Evolutionary conservation across 768 basidiomycete species (phyloP), one percentile per base, ranked within the genome.

Genomic region (Suillus subluteus): DNA sequence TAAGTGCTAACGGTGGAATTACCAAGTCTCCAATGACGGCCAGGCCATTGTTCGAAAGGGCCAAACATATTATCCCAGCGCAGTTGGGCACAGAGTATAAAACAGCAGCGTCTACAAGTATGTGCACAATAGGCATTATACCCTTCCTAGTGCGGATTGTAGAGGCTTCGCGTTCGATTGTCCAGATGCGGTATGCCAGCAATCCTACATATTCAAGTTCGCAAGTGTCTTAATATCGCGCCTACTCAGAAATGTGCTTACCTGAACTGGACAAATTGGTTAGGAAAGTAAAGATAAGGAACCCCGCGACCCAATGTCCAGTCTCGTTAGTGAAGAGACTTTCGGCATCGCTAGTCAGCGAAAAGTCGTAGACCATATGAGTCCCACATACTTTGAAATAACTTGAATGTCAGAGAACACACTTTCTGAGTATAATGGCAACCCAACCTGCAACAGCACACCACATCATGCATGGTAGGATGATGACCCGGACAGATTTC

Each of bases 391-490:
- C 52, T 30, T 54, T 3, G 52, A 54, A 16, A 54, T 7, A 54
- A 30, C 13, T 23, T 26, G 23, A 50, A 26, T 26, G 16, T 54
- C 26, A 54, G 52, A 54, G 52, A 52, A 23, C 26, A 30, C 15
- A 26, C 16, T 13, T 30, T 18, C 52, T 12, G 15, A 16, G 26
- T 8, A 54, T 30, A 4, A 54, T 30, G 1, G 26, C 26, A 30
- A 16, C 23, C 48, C 0, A 50, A 50, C 48, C 48, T 50, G 48
- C 52, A 8, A 54, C 8, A 16, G 15, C 26, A 30, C 52, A 54
- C 52, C 26, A 54, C 52, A 54, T 54, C 7, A 54, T 30, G 52
- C 52, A 54, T 54, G 52, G 26, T 8, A 54, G 52, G 16, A 54
- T 54, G 3, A 30, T 30, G 0, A 54, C 16, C 3, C 52, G 4